A percentile compares a stretch with the other conserved stretches of the same genome.
Evolutionary conservation across 2,329 filamentous ascomycete species (phyloP).

Genomic region (Microcyclospora pomicola): DNA sequence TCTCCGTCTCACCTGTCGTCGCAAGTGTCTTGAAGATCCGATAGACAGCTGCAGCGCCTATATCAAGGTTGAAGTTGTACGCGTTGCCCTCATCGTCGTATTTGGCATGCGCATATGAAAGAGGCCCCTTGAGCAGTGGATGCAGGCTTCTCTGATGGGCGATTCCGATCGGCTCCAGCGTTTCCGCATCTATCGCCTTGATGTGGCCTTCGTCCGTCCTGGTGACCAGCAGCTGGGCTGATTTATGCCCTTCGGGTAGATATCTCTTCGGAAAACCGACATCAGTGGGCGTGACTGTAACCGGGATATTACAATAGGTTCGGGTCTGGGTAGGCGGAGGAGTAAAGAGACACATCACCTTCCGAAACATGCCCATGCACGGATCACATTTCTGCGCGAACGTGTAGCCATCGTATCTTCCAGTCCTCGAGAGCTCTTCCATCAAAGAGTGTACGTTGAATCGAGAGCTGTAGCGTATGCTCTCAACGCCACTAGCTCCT

Average conservation of each 20-base stretch:
- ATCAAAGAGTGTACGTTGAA: constrained; percentile 52
- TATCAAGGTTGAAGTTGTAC: constrained; percentile 68
- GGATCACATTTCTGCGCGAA: constrained; percentile 64
- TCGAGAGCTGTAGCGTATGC: constrained; percentile 44
- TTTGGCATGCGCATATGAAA: constrained; percentile 59
- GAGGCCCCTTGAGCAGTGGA: constrained; percentile 50
- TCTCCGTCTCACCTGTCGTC: constrained; percentile 49
- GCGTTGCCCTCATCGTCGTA: constrained; percentile 59
- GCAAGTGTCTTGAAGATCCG: constrained; percentile 53
- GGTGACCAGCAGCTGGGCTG: too few species aligned
- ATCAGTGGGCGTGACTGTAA: background rate
- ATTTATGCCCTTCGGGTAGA: constrained; percentile 49
- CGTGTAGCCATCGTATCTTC: constrained; percentile 41
- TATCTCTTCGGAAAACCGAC: constrained; percentile 23
- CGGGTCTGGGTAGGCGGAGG: constrained; percentile 4
- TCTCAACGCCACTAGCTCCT: constrained; percentile 11
- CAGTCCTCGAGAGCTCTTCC: constrained; percentile 45
- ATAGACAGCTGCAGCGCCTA: constrained; percentile 46
- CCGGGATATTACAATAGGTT: constrained; percentile 24
- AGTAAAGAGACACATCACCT: constrained; percentile 50
- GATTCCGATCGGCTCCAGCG: constrained; percentile 58
- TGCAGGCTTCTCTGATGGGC: constrained; percentile 49
- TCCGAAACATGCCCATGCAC: constrained; percentile 58
- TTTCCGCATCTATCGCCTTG: constrained; percentile 49
- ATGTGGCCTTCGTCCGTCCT: constrained; percentile 14